Conservation (phyloP, 176 grass and related monocot species). For the Oryza coarctata region DNA sequence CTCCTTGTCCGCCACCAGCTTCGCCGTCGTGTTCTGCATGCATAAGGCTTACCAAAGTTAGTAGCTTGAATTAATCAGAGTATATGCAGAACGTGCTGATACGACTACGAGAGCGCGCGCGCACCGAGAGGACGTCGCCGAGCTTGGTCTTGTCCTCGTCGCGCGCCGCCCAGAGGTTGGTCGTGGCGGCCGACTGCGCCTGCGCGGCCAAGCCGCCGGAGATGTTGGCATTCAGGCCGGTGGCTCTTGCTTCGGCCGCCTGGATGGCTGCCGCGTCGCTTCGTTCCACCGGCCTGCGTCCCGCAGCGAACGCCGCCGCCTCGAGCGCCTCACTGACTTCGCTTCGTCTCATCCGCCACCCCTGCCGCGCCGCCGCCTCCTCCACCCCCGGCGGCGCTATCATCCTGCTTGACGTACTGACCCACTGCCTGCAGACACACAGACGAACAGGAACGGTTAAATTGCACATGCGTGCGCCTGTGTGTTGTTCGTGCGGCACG, state of each 20-base stretch:
- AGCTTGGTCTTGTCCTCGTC: conserved; percentile 63
- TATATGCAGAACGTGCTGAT: too few species aligned
- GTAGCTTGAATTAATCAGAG: too few species aligned
- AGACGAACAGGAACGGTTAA: too few species aligned
- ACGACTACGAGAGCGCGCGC: too few species aligned
- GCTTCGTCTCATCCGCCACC: conserved; percentile 2
- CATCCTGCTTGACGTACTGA: conserved; percentile 28
- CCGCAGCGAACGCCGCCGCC: conserved; percentile 36
- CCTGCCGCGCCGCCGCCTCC: not conserved
- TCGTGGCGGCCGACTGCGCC: conserved; percentile 46
- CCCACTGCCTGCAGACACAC: conserved; percentile 30
- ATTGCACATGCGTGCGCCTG: too few species aligned
- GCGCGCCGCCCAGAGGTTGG: conserved; percentile 33
- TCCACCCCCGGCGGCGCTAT: not conserved
- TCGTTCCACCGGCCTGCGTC: conserved; percentile 47
- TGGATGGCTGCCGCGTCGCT: conserved; percentile 83
- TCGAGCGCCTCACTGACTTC: conserved; percentile 72
- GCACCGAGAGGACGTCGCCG: conserved; percentile 59
- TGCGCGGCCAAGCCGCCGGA: conserved; percentile 45
- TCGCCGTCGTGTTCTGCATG: conserved; percentile 57
- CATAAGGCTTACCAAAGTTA: not conserved
- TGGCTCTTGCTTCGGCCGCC: conserved; percentile 49
- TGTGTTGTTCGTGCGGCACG: too few species aligned
- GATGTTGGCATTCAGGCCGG: conserved; percentile 35
- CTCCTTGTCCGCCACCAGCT: conserved; percentile 55